A percentile compares a stretch with the other conserved stretches of the same genome.
Evolutionary conservation across 1,284 basidiomycete species (phyloP).

Genomic region (Acaromyces ingoldii): DNA sequence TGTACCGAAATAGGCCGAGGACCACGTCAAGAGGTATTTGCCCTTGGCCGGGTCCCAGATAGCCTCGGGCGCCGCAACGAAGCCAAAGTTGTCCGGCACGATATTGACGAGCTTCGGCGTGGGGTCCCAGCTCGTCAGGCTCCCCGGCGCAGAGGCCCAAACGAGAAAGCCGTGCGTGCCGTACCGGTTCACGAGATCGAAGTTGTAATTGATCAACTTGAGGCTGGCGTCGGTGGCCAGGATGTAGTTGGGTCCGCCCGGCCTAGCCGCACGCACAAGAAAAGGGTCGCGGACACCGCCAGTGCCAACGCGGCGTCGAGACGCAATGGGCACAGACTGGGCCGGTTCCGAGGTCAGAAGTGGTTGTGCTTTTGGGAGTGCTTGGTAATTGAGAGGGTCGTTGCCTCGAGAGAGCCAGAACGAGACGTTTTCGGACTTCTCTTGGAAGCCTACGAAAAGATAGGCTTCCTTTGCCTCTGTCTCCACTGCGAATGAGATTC

Average conservation of each 20-base stretch:
- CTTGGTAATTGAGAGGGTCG: not conserved
- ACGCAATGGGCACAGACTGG: no score
- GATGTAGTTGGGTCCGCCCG: not conserved
- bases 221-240: slow-evolving; percentile 5
- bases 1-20: not conserved
- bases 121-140: not conserved
- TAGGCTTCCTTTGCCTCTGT: no score
- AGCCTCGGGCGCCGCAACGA: slow-evolving; percentile 5
- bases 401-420: not conserved
- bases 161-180: not conserved
- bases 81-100: not conserved
- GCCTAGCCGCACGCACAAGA: not conserved
- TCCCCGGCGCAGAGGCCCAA: not conserved
- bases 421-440: no score
- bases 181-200: not conserved
- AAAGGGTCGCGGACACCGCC: slow-evolving; percentile 1
- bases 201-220: not conserved
- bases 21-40: not conserved
- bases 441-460: no score
- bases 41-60: slow-evolving; percentile 1
- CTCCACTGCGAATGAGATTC: no score
- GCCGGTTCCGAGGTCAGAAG: not conserved
- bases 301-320: not conserved
- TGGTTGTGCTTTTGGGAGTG: not conserved
- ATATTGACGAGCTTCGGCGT: not conserved